A percentile compares a stretch with the other conserved stretches of the same genome.
phyloP scores from a whole-genome alignment of 345 rosid genomes.

The Ricinus communis region DNA sequence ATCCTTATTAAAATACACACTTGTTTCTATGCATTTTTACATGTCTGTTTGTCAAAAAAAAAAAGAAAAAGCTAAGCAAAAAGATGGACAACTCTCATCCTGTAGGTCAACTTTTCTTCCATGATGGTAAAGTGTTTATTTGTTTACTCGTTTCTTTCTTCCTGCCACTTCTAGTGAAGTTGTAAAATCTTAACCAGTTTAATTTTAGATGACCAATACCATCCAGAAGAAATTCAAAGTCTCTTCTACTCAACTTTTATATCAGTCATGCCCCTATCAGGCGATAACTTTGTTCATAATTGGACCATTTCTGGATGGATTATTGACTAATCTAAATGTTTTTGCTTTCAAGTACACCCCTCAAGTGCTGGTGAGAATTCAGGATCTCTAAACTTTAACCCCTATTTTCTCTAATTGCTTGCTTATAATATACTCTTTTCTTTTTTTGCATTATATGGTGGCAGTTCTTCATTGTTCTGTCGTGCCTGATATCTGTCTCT shows the following conservation, averaged over 20 bases:
- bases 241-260: slow-evolving; percentile 96
- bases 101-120: neutral
- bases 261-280: slow-evolving; percentile 99
- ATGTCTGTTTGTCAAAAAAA: slow-evolving; percentile 2
- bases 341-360: slow-evolving; percentile 97
- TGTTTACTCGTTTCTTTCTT: slow-evolving; percentile 1
- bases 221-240: slow-evolving; percentile 99
- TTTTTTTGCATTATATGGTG: slow-evolving; percentile 29
- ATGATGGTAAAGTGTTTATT: neutral
- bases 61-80: neutral
- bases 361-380: slow-evolving; percentile 83
- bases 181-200: slow-evolving; percentile 49
- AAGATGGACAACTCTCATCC: neutral
- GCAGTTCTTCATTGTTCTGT: slow-evolving; percentile 99
- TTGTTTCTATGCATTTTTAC: neutral
- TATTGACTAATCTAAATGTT: slow-evolving; percentile 85
- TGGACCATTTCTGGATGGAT: slow-evolving; percentile 97
- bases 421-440: slow-evolving; percentile 10
- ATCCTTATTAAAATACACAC: slow-evolving; percentile 49
- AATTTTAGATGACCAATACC: slow-evolving; percentile 94
- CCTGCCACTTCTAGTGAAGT: slow-evolving; percentile 14
- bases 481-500: slow-evolving; percentile 97
- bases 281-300: slow-evolving; percentile 82
- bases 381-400: neutral
- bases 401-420: neutral